Evolutionary conservation across 805 yeast genomes (phyloP).

Genomic region (Wickerhamomyces xylosicus): DNA sequence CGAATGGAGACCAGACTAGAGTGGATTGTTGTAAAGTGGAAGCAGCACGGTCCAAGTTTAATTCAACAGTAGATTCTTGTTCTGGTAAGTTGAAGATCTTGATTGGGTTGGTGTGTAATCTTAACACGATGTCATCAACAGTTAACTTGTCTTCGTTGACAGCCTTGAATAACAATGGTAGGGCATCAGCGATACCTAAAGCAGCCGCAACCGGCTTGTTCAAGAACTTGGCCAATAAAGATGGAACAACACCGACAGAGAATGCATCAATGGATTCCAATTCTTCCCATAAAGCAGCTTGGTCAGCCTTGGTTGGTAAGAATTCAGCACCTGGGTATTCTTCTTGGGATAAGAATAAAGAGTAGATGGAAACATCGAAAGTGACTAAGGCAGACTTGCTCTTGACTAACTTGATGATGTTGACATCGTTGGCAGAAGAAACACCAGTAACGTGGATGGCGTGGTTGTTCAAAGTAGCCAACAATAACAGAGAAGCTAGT

Average conservation of each 20-base stretch:
- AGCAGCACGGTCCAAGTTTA: conserved; percentile 66
- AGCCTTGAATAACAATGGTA: conserved; percentile 76
- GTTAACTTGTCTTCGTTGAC: conserved; percentile 66
- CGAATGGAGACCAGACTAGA: conserved; percentile 47
- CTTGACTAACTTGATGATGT: conserved; percentile 77
- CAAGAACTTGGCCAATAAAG: conserved; percentile 54
- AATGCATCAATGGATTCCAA: conserved; percentile 72
- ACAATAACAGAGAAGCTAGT: conserved; percentile 80
- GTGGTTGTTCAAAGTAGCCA: conserved; percentile 81
- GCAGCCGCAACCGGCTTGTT: conserved; percentile 59
- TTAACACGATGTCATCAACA: conserved; percentile 56
- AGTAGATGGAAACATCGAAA: conserved; percentile 76
- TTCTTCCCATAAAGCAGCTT: conserved; percentile 71
- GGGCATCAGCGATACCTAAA: conserved; percentile 66
- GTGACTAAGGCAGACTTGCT: conserved; percentile 75
- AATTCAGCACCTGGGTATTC: conserved; percentile 61
- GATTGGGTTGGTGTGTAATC: conserved; percentile 75
- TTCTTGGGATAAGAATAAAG: conserved; percentile 66
- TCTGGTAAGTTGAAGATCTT: conserved; percentile 75
- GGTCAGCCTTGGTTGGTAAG: conserved; percentile 77
- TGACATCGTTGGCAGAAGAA: conserved; percentile 69
- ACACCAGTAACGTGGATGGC: conserved; percentile 86
- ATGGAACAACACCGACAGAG: conserved; percentile 75
- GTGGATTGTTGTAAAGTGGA: conserved; percentile 29
- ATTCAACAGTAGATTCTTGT: conserved; percentile 69